These are phyloP conservation scores for Colletotrichum coccodes DNA, from an alignment of 2,329 filamentous ascomycete genomes.

Conservation along the genomic window DNA sequence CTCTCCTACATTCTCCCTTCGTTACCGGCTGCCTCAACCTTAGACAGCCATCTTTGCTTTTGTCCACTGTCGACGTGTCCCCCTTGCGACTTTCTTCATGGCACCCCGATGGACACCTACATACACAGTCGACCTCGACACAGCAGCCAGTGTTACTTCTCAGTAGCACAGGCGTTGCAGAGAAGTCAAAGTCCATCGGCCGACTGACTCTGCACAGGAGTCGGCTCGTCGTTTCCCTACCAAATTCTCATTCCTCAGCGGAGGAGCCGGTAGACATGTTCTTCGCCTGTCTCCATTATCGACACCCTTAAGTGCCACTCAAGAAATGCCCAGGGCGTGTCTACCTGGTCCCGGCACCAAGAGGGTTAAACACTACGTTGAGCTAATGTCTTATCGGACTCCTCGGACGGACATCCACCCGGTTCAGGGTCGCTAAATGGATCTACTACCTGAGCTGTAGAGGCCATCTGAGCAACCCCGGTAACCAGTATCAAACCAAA, in stretches of 20 bases:
- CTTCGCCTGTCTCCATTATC: not conserved
- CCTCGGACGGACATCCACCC: not conserved
- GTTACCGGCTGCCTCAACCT: not conserved
- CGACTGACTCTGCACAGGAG: not conserved
- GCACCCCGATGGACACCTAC: too few species aligned
- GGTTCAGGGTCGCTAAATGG: not conserved
- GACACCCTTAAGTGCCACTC: not conserved
- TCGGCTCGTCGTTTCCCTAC: not conserved
- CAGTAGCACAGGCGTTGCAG: not conserved
- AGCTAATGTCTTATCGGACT: not conserved
- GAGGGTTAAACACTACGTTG: not conserved
- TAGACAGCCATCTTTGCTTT: conserved; percentile 5
- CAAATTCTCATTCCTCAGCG: not conserved
- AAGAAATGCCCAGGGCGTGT: not conserved
- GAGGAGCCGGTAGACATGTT: not conserved
- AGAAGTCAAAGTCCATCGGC: not conserved
- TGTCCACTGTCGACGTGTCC: not conserved
- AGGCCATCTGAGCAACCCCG: not conserved
- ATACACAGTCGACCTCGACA: not conserved
- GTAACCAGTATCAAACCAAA: not conserved
- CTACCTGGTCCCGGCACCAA: not conserved
- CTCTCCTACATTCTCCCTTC: not conserved
- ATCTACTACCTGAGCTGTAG: not conserved
- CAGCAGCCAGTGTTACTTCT: not conserved
- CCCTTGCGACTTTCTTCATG: not conserved